Conservation (phyloP, 768 basidiomycete genomes). For the Cantharellus anzutake region DNA sequence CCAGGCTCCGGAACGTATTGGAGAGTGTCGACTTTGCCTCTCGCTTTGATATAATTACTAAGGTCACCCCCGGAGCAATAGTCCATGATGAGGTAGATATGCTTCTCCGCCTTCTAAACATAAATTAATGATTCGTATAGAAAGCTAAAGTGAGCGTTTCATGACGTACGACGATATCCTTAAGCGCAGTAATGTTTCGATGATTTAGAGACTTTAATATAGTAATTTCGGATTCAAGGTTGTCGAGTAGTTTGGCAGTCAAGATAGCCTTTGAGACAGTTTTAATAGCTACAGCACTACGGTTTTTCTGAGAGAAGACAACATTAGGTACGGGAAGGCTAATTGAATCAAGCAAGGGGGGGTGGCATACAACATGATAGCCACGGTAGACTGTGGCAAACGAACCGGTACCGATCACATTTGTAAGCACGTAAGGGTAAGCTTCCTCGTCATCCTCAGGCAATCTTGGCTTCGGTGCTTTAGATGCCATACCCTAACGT, state of each 20-base stretch:
- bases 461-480: neutral
- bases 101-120: conserved; percentile 24
- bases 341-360: neutral
- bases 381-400: conserved; percentile 95
- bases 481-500: neutral
- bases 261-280: conserved; percentile 77
- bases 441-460: conserved; percentile 37
- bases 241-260: conserved; percentile 84
- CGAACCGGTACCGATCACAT: conserved; percentile 72
- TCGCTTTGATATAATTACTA: conserved; percentile 91
- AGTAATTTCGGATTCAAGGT: conserved; percentile 93
- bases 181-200: conserved; percentile 78
- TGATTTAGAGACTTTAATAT: conserved; percentile 90
- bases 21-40: conserved; percentile 80
- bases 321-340: neutral
- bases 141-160: neutral
- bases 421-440: conserved; percentile 56
- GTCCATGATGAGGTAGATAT: conserved; percentile 87
- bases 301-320: conserved; percentile 36
- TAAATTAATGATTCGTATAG: neutral
- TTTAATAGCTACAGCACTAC: conserved; percentile 78
- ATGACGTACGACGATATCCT: conserved; percentile 69
- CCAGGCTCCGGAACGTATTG: conserved; percentile 59
- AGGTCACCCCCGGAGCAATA: conserved; percentile 93
- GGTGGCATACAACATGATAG: conserved; percentile 58